Conservation (phyloP, 2,329 filamentous ascomycete species). For the Apiospora malaysiana region DNA sequence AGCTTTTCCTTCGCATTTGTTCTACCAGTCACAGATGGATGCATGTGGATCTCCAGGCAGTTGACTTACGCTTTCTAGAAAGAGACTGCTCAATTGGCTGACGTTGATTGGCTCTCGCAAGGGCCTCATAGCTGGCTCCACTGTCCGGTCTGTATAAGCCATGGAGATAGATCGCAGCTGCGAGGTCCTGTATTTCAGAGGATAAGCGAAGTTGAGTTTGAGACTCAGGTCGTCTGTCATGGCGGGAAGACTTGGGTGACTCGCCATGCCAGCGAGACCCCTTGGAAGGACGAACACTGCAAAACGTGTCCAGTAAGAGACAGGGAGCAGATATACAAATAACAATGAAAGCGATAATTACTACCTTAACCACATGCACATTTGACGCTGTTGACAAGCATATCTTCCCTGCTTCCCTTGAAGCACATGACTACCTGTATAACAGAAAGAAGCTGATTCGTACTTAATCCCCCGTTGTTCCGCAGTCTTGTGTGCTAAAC, state of each 20-base stretch:
- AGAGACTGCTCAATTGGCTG: background rate
- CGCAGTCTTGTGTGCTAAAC: background rate
- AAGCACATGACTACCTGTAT: background rate
- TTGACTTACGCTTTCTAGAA: conserved; percentile 1
- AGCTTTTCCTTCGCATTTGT: too few relatives aligned
- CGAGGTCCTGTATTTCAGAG: background rate
- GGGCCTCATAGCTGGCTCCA: background rate
- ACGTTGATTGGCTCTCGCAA: background rate
- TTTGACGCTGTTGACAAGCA: background rate
- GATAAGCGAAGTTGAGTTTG: background rate
- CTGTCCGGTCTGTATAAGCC: background rate
- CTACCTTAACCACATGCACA: background rate
- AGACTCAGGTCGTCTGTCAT: background rate
- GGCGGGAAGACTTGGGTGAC: background rate
- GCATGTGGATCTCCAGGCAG: background rate
- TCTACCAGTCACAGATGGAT: background rate
- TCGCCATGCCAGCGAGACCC: background rate
- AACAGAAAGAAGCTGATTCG: background rate
- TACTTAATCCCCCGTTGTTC: background rate
- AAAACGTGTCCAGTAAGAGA: background rate
- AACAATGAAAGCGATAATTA: background rate
- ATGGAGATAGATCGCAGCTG: background rate
- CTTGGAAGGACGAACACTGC: background rate
- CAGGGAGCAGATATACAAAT: background rate
- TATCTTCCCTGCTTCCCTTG: background rate